A percentile compares a stretch with the other conserved stretches of the same genome.
Conservation (phyloP, 2,329 filamentous ascomycete species). For the Fusarium nurragi region DNA sequence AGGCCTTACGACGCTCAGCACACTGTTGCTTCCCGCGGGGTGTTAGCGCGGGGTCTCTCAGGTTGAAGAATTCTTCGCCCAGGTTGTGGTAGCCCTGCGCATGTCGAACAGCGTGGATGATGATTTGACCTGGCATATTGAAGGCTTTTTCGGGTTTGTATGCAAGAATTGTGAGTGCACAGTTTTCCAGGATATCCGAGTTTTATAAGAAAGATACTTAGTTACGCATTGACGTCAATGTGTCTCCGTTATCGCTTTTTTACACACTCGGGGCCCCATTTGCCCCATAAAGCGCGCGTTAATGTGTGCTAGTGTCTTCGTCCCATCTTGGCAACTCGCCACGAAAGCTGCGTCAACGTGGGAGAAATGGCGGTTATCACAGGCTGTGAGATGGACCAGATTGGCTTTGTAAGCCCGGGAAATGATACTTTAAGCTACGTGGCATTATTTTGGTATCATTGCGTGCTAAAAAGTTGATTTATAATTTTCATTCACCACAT, state of each 20-base stretch:
- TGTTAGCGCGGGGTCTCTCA: constrained; percentile 29
- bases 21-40: constrained; percentile 33
- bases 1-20: constrained; percentile 18
- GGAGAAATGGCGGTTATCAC: constrained; percentile 11
- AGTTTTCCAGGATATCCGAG: neutral
- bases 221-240: constrained; percentile 1
- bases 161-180: neutral
- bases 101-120: constrained; percentile 29
- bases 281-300: constrained; percentile 19
- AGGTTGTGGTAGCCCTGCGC: constrained; percentile 34
- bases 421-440: neutral
- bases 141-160: neutral
- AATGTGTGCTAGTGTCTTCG: constrained; percentile 6
- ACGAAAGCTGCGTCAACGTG: constrained; percentile 27
- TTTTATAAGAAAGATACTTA: constrained; percentile 4
- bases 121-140: constrained; percentile 20
- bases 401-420: neutral
- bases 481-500: neutral
- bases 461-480: neutral
- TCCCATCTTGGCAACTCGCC: constrained; percentile 25
- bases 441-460: neutral
- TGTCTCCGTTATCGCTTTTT: constrained; percentile 8
- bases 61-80: constrained; percentile 31
- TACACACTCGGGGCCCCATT: neutral
- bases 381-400: neutral